Evolutionary conservation across 306 rosid genomes (phyloP).

Genomic region (Quercus agrifolia): DNA sequence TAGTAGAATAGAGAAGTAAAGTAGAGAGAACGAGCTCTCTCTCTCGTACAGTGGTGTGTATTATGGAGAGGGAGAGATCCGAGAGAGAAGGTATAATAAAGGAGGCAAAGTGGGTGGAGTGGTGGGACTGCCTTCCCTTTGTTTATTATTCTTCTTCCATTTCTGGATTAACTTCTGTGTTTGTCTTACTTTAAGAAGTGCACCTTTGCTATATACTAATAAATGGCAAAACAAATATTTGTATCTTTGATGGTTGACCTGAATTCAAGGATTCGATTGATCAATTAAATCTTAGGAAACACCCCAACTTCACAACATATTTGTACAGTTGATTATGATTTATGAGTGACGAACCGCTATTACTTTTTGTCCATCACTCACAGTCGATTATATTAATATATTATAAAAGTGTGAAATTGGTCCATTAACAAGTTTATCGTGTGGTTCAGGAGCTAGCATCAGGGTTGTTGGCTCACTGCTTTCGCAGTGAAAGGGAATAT

Average conservation of each 20-base stretch:
- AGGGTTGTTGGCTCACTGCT: too few species aligned
- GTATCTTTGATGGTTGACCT: conserved; percentile 21
- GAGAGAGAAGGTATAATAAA: background rate
- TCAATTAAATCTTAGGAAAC: too few species aligned
- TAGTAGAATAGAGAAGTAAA: background rate
- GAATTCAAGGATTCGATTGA: too few species aligned
- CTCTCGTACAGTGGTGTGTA: conserved; percentile 1
- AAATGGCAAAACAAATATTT: background rate
- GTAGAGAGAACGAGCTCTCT: conserved; percentile 5
- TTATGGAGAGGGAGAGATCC: background rate
- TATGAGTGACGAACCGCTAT: fast-evolving
- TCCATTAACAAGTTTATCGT: too few species aligned
- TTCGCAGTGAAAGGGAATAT: too few species aligned
- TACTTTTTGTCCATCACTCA: fast-evolving
- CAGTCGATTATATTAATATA: too few species aligned
- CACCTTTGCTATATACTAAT: background rate
- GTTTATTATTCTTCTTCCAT: background rate
- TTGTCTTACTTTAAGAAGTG: background rate
- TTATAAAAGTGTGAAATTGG: too few species aligned
- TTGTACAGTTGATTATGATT: too few species aligned
- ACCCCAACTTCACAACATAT: too few species aligned
- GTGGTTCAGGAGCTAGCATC: too few species aligned
- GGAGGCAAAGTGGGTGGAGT: conserved; percentile 22
- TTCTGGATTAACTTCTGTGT: background rate
- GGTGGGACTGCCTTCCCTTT: conserved; percentile 18